Evolutionary conservation across 202 grass and related monocot genomes (phyloP), one percentile per base, ranked within the genome.

Genomic region (Saccharum hybrid): DNA sequence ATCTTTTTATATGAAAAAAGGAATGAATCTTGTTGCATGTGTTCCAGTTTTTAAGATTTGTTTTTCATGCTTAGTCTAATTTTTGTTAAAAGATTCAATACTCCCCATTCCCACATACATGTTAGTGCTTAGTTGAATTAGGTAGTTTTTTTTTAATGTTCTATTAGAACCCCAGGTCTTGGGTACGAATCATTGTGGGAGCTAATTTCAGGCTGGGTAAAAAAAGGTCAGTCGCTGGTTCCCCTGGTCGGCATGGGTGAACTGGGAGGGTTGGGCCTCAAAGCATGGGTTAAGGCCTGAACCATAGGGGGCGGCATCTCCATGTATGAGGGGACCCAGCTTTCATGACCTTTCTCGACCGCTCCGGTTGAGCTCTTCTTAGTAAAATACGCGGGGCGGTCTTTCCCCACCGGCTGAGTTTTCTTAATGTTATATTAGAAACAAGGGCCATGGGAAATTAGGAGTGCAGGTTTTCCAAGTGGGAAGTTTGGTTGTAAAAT

Each of bases 41-140:
- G 10, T 68, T 80, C 33, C 12, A 5, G 36, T 69, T 39, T 26
- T 26, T 40, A 21, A 0, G 8, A 81, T 12, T 88, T 83, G 1
- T 72, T 78, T 18, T 77, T 78, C 33, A 23, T 66, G 8, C 18
- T 67, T 59, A 63, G 68, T 74, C 38, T 40, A 62, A 66, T n/a
- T 41, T 86, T 0, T 10, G 19, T 74, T 2, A 23, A 56, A 26
- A 63, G 10, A 54, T n/a, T 85, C 56, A 23, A 39, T 71, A 73
- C 12, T 64, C 14, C 38, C 36, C 22, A 31, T 18, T 72, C 63
- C 33, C 2, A 38, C 14, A 81, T 76, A 77, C 28, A 68, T 86
- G 10, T 79, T 74, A 68, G 63, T 76, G 22, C 70, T 80, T 80
- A 80, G 7, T 74, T 12, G 52, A 72, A 84, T 61, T 31, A 10